These are phyloP conservation scores for Sclerotinia borealis DNA, from an alignment of 2,329 filamentous ascomycete species.

Conservation along the genomic window DNA sequence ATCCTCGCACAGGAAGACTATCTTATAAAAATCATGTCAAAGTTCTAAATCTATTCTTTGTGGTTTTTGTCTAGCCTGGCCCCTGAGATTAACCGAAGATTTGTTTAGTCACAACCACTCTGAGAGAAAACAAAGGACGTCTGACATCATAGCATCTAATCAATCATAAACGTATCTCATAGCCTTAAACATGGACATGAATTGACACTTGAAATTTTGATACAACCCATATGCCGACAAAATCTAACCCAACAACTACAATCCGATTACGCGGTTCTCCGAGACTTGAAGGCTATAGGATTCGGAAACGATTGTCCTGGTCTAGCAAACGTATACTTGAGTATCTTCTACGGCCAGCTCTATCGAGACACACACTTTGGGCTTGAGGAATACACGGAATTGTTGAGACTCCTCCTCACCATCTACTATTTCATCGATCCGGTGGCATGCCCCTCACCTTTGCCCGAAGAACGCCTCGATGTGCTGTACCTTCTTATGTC, in stretches of 20 bases:
- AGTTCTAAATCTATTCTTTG: no score
- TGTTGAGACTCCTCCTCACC: background rate
- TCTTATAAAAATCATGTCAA: no score
- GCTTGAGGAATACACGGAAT: background rate
- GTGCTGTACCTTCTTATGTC: background rate
- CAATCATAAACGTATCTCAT: no score
- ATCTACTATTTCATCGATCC: background rate
- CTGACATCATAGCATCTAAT: no score
- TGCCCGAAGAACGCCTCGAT: background rate
- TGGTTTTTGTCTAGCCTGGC: no score
- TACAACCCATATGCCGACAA: background rate
- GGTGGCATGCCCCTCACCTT: background rate
- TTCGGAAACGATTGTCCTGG: background rate
- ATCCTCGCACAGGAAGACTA: no score
- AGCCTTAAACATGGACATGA: no score
- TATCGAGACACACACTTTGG: background rate
- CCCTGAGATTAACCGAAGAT: no score
- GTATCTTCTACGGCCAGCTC: background rate
- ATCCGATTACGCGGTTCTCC: background rate
- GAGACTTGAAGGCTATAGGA: background rate
- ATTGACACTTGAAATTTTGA: no score
- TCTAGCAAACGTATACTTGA: background rate
- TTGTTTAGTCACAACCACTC: no score
- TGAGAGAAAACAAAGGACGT: no score
- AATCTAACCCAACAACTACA: background rate